These are phyloP conservation scores for Fusarium bactridioides DNA, from an alignment of 2,329 filamentous ascomycete genomes.

Conservation along the genomic window DNA sequence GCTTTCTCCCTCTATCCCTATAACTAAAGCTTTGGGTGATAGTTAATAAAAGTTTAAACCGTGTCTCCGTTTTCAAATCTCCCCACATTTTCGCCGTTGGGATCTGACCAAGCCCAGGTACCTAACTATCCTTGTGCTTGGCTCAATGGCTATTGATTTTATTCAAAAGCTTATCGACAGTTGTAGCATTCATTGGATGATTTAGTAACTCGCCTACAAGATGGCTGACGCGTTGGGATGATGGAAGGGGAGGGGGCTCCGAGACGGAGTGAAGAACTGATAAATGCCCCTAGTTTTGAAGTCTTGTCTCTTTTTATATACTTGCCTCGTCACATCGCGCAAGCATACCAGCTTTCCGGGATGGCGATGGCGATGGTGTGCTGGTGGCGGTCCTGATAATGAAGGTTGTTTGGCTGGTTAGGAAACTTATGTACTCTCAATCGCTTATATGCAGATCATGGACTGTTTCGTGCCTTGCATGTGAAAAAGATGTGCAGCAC, in stretches of 20 bases:
- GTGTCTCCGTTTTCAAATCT: background rate
- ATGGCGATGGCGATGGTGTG: constrained; percentile 1
- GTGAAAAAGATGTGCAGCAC: background rate
- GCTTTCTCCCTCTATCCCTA: background rate
- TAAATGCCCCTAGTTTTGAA: constrained; percentile 19
- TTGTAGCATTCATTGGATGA: background rate
- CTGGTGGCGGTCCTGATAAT: background rate
- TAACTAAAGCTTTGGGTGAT: background rate
- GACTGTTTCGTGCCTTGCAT: background rate
- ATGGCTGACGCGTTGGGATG: constrained; percentile 7
- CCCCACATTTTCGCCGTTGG: constrained; percentile 25
- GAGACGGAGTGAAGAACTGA: background rate
- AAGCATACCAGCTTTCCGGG: constrained; percentile 18
- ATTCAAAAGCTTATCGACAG: constrained; percentile 15
- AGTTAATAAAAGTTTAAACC: too few relatives aligned
- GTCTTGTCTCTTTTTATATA: constrained; percentile 1
- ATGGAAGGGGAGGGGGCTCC: background rate
- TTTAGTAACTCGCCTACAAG: background rate
- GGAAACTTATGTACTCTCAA: background rate
- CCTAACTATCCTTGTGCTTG: constrained; percentile 6
- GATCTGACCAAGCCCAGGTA: constrained; percentile 2
- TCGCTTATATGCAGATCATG: background rate
- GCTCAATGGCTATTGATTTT: background rate
- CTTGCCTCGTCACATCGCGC: constrained; percentile 18
- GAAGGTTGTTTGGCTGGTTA: background rate